phyloP scores from a whole-genome alignment of 2,329 filamentous ascomycete species.

The Thelonectria rubi region DNA sequence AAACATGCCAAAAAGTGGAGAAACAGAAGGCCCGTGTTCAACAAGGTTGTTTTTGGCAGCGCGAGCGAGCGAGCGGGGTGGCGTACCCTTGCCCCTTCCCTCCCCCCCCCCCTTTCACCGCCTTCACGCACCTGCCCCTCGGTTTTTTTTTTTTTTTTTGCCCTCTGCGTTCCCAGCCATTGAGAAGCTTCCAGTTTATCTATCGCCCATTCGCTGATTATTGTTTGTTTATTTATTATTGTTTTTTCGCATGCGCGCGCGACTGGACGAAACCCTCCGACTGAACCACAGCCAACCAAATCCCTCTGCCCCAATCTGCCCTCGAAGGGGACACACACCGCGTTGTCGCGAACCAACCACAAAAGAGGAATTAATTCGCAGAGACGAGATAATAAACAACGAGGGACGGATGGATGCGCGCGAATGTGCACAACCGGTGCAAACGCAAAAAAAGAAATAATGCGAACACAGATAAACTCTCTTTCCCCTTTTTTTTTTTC shows the following conservation, averaged over 20 bases:
- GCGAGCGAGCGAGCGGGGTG: constrained; percentile 19
- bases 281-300: constrained; percentile 17
- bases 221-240: background rate
- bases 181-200: background rate
- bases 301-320: constrained; percentile 12
- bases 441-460: constrained; percentile 13
- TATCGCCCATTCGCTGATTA: background rate
- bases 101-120: background rate
- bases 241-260: background rate
- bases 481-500: background rate
- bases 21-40: constrained; percentile 3
- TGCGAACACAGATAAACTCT: constrained; percentile 1
- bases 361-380: background rate
- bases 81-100: constrained; percentile 6
- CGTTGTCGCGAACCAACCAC: constrained; percentile 14
- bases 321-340: constrained; percentile 9
- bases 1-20: no score
- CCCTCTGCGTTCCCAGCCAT: background rate
- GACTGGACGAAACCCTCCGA: background rate
- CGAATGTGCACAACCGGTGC: background rate
- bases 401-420: no score
- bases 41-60: background rate
- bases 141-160: background rate
- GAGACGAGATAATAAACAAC: constrained; percentile 13
- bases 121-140: constrained; percentile 10